Conservation (phyloP, 441 rosid genomes). For the Adansonia grandidieri region DNA sequence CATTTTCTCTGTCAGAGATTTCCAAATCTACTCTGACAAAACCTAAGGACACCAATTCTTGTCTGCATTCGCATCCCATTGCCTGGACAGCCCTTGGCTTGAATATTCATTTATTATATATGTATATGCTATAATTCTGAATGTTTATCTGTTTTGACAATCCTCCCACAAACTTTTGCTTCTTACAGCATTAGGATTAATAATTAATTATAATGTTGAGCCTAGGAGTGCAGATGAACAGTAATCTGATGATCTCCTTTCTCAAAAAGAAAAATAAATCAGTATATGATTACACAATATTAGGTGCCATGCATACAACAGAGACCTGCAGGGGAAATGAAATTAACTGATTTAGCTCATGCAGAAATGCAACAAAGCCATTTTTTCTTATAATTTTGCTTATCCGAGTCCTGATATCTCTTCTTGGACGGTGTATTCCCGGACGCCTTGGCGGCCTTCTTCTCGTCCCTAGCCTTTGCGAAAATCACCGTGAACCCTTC, state of each 20-base stretch:
- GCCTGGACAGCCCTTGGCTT: no score
- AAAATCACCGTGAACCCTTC: slow-evolving; percentile 28
- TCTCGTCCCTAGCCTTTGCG: slow-evolving; percentile 25
- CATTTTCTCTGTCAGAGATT: not conserved
- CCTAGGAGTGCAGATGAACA: no score
- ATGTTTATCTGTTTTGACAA: not conserved
- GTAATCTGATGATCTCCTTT: no score
- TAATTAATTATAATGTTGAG: no score
- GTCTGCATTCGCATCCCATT: not conserved
- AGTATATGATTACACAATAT: not conserved
- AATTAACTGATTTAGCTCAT: not conserved
- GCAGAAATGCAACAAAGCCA: slow-evolving; percentile 23
- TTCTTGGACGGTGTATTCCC: not conserved
- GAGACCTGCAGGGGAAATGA: not conserved
- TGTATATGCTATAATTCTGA: not conserved
- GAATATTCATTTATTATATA: no score
- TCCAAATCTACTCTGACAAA: not conserved
- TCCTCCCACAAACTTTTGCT: not conserved
- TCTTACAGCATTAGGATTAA: no score
- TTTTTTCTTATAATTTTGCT: slow-evolving; percentile 15
- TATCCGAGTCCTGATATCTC: not conserved
- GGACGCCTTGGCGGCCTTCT: not conserved
- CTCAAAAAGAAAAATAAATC: not conserved
- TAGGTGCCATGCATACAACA: not conserved
- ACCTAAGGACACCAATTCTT: not conserved